A percentile compares a stretch with the other conserved stretches of the same genome.
phyloP scores from a whole-genome alignment of 78 protist species.

The Trichosphaerium sp. region DNA sequence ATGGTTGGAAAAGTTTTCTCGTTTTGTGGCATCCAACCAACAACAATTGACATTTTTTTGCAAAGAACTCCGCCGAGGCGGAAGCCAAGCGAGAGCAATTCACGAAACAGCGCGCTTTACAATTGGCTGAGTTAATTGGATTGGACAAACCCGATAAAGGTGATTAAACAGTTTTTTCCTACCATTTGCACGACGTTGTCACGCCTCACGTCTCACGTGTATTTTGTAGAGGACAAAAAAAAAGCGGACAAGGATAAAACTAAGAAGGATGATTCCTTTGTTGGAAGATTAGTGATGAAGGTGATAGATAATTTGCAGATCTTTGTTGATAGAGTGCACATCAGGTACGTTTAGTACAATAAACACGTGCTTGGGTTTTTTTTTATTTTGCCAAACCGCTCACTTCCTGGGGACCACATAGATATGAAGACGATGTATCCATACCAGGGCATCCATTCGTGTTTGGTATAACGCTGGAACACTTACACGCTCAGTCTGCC shows the following conservation, averaged over 20 bases:
- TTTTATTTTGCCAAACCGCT: background rate
- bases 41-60: no score
- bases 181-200: background rate
- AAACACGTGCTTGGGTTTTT: background rate
- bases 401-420: background rate
- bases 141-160: background rate
- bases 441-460: background rate
- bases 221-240: background rate
- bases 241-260: background rate
- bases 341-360: background rate
- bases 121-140: background rate
- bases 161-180: background rate
- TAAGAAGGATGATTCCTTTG: background rate
- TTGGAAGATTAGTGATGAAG: background rate
- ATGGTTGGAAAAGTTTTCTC: no score
- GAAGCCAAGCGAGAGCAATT: background rate
- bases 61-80: background rate
- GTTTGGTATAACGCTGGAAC: background rate
- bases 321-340: background rate
- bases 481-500: background rate
- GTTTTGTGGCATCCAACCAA: no score
- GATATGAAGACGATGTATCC: background rate
- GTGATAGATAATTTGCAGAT: conserved; percentile 2
- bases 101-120: background rate
- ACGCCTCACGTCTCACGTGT: background rate